Percentiles rank a stretch among this genome's conserved stretches.
phyloP scores from a whole-genome alignment of 2,329 filamentous ascomycete species.

The Penicillium fuscoglaucum region DNA sequence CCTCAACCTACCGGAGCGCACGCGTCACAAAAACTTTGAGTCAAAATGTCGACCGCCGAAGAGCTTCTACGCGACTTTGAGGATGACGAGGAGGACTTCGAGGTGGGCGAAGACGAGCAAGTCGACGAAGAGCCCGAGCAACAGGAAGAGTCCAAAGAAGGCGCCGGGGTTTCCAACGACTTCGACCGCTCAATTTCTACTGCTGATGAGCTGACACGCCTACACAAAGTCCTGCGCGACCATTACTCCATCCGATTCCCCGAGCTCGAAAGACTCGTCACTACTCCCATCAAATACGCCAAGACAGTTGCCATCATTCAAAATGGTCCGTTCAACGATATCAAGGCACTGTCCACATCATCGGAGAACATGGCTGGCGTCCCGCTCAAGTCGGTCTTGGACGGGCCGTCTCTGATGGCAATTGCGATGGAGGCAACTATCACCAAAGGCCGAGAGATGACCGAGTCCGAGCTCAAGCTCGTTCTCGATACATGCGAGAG shows the following conservation, averaged over 20 bases:
- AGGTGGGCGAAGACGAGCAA: constrained; percentile 63
- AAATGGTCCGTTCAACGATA: constrained; percentile 87
- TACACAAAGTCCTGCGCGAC: constrained; percentile 95
- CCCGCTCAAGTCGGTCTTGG: constrained; percentile 76
- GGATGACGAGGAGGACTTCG: constrained; percentile 73
- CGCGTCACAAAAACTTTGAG: background rate
- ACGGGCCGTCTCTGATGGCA: constrained; percentile 90
- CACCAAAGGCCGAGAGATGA: constrained; percentile 77
- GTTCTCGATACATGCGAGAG: constrained; percentile 81
- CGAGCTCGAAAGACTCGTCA: constrained; percentile 85
- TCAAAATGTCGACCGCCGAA: constrained; percentile 82
- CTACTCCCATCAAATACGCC: constrained; percentile 90
- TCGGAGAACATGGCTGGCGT: constrained; percentile 75
- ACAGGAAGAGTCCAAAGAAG: constrained; percentile 55
- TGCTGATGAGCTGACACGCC: constrained; percentile 84
- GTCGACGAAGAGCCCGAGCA: constrained; percentile 60
- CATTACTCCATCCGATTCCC: constrained; percentile 94
- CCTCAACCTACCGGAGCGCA: background rate
- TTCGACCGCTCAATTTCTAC: constrained; percentile 91
- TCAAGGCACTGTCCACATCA: constrained; percentile 75
- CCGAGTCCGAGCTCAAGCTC: constrained; percentile 69
- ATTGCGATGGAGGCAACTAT: constrained; percentile 93
- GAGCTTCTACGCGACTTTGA: constrained; percentile 91
- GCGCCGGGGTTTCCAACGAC: constrained; percentile 71
- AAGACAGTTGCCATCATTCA: constrained; percentile 91